A percentile compares a stretch with the other conserved stretches of the same genome.
Conservation (phyloP, 2,329 filamentous ascomycete species). For the Chaetomium sp. region DNA sequence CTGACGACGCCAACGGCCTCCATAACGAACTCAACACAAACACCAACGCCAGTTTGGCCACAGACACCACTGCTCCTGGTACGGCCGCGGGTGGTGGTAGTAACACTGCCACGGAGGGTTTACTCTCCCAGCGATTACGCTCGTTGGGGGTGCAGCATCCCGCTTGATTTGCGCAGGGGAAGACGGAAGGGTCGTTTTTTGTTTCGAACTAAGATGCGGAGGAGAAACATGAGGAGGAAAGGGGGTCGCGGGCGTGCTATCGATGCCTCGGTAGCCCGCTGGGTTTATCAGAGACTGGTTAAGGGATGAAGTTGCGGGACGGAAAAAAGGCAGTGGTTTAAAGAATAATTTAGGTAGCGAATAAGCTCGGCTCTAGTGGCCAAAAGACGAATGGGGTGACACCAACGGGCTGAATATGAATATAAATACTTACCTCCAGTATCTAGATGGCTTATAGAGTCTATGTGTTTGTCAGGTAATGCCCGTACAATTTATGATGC, state of each 20-base stretch:
- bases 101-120: conserved; percentile 34
- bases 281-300: no score
- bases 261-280: no score
- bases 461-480: no score
- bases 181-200: background rate
- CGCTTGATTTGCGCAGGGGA: background rate
- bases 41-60: conserved; percentile 27
- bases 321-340: no score
- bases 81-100: conserved; percentile 13
- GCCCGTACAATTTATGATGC: no score
- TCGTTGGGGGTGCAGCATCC: conserved; percentile 15
- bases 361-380: no score
- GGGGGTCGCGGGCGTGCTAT: no score
- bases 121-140: conserved; percentile 20
- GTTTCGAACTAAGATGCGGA: background rate
- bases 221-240: no score
- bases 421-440: background rate
- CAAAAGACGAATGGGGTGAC: background rate
- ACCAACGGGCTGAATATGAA: background rate
- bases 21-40: conserved; percentile 33
- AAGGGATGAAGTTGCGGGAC: no score
- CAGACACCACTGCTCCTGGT: no score
- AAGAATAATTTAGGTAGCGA: no score
- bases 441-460: no score
- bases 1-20: conserved; percentile 12